These are phyloP conservation scores for Zalaria sp. DNA, from an alignment of 2,329 filamentous ascomycete species.

Conservation along the genomic window DNA sequence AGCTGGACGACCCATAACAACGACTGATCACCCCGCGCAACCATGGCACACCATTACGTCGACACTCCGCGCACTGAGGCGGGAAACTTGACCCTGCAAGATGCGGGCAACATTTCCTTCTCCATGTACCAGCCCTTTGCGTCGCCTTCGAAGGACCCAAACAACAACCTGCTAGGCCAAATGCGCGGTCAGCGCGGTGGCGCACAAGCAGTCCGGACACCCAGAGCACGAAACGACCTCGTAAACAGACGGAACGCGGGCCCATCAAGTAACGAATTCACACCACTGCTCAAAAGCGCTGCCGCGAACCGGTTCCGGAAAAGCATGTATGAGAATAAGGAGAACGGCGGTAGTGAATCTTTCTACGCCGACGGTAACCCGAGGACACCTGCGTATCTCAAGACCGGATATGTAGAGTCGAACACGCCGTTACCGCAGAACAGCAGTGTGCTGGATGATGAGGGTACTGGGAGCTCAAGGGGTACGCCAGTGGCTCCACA, in stretches of 20 bases:
- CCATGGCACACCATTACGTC: conserved; percentile 39
- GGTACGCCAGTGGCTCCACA: conserved; percentile 66
- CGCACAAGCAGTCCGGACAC: conserved; percentile 53
- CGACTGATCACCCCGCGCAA: conserved; percentile 5
- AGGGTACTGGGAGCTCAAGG: conserved; percentile 48
- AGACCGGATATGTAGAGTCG: conserved; percentile 45
- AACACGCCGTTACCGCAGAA: conserved; percentile 67
- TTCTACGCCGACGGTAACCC: conserved; percentile 16
- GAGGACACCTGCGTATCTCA: conserved; percentile 56
- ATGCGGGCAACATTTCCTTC: conserved; percentile 60
- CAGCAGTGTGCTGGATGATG: conserved; percentile 51
- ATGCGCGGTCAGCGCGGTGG: conserved; percentile 49
- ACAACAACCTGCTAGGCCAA: conserved; percentile 57
- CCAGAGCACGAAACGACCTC: conserved; percentile 57
- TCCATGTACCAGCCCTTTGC: conserved; percentile 80
- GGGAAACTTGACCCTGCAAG: conserved; percentile 60
- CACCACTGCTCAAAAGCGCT: conserved; percentile 75
- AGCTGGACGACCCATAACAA: conserved; percentile 1
- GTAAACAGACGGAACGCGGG: conserved; percentile 50
- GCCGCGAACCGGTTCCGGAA: conserved; percentile 49
- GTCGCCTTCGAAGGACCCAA: conserved; percentile 57
- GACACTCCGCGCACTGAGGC: conserved; percentile 77
- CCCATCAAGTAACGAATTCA: conserved; percentile 61
- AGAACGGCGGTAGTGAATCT: conserved; percentile 3
- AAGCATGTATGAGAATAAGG: conserved; percentile 8